phyloP scores from a whole-genome alignment of 2,329 filamentous ascomycete species.

The Cordyceps cicadae region DNA sequence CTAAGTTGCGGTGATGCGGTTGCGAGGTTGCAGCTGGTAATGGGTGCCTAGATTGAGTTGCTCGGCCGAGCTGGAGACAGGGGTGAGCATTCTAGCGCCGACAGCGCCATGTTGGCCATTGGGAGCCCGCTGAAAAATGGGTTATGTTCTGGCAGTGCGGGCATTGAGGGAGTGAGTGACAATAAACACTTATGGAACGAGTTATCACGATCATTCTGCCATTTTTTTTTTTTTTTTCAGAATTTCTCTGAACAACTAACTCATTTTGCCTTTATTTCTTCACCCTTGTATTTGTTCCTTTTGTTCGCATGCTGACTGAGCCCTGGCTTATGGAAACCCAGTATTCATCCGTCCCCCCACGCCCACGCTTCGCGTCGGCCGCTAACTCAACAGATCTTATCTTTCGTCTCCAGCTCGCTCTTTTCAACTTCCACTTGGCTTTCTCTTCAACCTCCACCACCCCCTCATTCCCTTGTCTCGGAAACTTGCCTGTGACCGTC shows the following conservation, averaged over 20 bases:
- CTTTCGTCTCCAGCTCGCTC: conserved; percentile 4
- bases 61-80: not conserved
- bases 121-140: no score
- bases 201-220: no score
- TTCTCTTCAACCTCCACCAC: not conserved
- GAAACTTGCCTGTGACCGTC: not conserved
- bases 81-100: not conserved
- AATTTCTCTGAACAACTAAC: no score
- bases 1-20: not conserved
- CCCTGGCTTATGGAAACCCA: no score
- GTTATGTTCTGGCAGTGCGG: no score
- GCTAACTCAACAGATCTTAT: conserved; percentile 11
- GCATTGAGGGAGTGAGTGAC: no score
- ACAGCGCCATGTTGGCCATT: not conserved
- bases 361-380: conserved; percentile 4
- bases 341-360: not conserved
- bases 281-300: no score
- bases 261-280: no score
- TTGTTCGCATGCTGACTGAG: no score
- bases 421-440: conserved; percentile 3
- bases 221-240: no score
- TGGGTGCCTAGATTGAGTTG: not conserved
- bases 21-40: not conserved
- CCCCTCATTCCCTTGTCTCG: not conserved
- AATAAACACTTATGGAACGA: no score